Evolutionary conservation across 2,329 filamentous ascomycete species (phyloP).

Genomic region (Alternaria panax): DNA sequence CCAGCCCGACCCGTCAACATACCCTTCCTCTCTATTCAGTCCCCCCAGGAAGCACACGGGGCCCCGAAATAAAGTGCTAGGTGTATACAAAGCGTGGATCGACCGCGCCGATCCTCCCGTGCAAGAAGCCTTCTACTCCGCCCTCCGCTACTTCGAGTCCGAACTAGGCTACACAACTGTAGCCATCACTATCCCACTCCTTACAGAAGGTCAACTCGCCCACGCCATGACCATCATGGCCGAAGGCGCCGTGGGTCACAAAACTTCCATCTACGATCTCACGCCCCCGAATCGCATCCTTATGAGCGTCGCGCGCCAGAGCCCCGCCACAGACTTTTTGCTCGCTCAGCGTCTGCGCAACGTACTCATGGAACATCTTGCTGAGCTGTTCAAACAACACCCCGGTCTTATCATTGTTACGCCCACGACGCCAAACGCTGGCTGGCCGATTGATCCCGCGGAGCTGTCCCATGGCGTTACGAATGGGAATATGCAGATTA

Average conservation of each 20-base stretch:
- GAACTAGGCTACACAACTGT: conserved; percentile 63
- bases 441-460: conserved; percentile 75
- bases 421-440: conserved; percentile 77
- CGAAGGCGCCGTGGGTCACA: conserved; percentile 67
- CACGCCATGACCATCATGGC: conserved; percentile 80
- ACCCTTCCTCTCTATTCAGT: conserved; percentile 68
- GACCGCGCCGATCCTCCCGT: conserved; percentile 72
- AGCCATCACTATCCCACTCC: conserved; percentile 70
- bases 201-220: conserved; percentile 76
- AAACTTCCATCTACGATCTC: conserved; percentile 62
- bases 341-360: conserved; percentile 76
- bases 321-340: conserved; percentile 73
- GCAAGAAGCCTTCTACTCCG: conserved; percentile 65
- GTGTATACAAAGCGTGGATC: conserved; percentile 74
- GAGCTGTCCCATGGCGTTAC: conserved; percentile 70
- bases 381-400: conserved; percentile 71
- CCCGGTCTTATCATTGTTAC: conserved; percentile 81
- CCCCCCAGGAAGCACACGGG: conserved; percentile 58
- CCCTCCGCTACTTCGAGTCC: conserved; percentile 65
- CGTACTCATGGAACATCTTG: conserved; percentile 79
- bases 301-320: conserved; percentile 69
- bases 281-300: conserved; percentile 74
- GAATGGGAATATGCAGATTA: conserved; percentile 75
- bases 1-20: conserved; percentile 70
- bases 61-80: conserved; percentile 66